Evolutionary conservation across 306 rosid species (phyloP).

Genomic region (Echinosophora koreensis): DNA sequence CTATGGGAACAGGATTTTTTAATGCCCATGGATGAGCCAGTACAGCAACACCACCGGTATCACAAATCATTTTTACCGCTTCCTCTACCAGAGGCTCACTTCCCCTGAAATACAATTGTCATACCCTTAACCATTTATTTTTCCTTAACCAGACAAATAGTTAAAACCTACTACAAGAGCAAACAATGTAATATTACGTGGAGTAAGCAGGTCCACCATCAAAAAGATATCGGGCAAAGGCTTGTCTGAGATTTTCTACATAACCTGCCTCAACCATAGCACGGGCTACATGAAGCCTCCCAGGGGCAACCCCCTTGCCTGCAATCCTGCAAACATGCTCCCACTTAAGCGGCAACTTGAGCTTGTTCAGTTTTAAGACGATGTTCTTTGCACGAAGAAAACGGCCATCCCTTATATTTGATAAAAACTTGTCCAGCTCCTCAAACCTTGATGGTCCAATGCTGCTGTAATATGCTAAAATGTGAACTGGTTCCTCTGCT

Average conservation of each 20-base stretch:
- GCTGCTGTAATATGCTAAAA: slow-evolving; percentile 96
- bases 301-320: slow-evolving; percentile 97
- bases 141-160: slow-evolving; percentile 26
- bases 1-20: slow-evolving; percentile 73
- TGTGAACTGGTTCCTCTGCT: slow-evolving; percentile 90
- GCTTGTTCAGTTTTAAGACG: slow-evolving; percentile 82
- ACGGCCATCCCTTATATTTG: slow-evolving; percentile 91
- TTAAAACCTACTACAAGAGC: slow-evolving; percentile 21
- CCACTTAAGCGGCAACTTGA: slow-evolving; percentile 89
- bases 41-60: slow-evolving; percentile 93
- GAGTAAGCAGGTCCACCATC: slow-evolving; percentile 98
- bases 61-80: slow-evolving; percentile 76
- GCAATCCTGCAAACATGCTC: slow-evolving; percentile 93
- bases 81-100: slow-evolving; percentile 88
- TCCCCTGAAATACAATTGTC: slow-evolving; percentile 70
- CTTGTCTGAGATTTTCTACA: slow-evolving; percentile 92
- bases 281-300: slow-evolving; percentile 94
- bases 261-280: slow-evolving; percentile 95
- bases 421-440: slow-evolving; percentile 74
- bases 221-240: slow-evolving; percentile 84
- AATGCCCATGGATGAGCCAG: slow-evolving; percentile 99
- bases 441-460: slow-evolving; percentile 80
- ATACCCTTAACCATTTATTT: slow-evolving; percentile 20
- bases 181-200: slow-evolving; percentile 66
- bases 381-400: slow-evolving; percentile 86